Base-by-base conservation (phyloP, 129 eudicot species). In the Deinandra increscens region DNA sequence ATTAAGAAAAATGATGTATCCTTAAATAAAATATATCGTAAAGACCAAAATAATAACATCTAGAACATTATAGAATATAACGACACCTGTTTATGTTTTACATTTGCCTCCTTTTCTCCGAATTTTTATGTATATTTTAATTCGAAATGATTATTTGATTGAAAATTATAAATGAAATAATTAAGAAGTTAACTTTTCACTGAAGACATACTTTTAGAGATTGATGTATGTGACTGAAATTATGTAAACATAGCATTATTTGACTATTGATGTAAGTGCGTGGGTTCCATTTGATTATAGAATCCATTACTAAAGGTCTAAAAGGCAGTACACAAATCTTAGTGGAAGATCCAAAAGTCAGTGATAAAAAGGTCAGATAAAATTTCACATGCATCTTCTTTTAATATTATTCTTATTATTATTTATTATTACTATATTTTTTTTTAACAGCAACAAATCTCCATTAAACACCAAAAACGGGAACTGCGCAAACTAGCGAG, bases 241-340 rank as follows among this genome's bases (percentile, higher is more conserved):
- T 22, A 53, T 54, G 19, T 33, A 9, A 65, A 60, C 19, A 50
- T 70, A 71, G 14, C 67, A 50, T 12, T 22, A 31, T 66, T 22
- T 48, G 42, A 66, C 68, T 44, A 15, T 39, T 54, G 33, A 9
- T 19, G 14, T 17, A 22, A 75, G 81, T 71, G 78, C 65, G 73
- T 71, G 54, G 75, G 81, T 60, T 66, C 75, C 75, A 50, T 17
- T 59, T 66, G 61, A 79, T 64, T 80, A 63, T 71, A 51, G 71
- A 20, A 49, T 46, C 78, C 81, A 74, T 67, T 68, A 77, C 45
- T 9, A 50, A n/a, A n/a, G n/a, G n/a, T n/a, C n/a, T n/a, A n/a
- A n/a, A 63, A 18, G 60, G 56, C 60, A 19, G 44, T 42, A 61
- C 58, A 69, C 66, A 54, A 54, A 26, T 58, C 51, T 58, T 58